Percentiles rank a stretch among this genome's conserved stretches.
Conservation (phyloP, 2,329 filamentous ascomycete species). For the Neofusicoccum kwambonambiense region DNA sequence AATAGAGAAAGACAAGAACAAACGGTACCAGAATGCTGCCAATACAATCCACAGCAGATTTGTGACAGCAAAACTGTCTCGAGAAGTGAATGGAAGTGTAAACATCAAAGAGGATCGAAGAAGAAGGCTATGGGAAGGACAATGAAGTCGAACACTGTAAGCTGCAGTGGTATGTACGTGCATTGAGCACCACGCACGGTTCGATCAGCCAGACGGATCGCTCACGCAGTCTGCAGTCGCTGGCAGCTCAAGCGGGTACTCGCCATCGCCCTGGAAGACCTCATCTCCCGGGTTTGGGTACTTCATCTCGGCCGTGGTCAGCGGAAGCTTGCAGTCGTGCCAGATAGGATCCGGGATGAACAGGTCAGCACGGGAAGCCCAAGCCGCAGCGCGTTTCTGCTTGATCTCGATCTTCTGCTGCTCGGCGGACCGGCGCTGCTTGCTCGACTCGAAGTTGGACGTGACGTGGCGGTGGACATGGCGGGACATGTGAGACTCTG, state of each 20-base stretch:
- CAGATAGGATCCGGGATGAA: slow-evolving; percentile 28
- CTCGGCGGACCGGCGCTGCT: not conserved
- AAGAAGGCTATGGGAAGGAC: too few species aligned
- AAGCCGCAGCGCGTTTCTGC: slow-evolving; percentile 33
- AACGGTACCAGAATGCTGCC: too few species aligned
- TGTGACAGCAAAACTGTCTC: too few species aligned
- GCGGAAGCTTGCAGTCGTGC: slow-evolving; percentile 34
- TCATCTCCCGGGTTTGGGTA: slow-evolving; percentile 45
- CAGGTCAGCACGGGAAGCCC: slow-evolving; percentile 42
- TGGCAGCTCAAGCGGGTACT: slow-evolving; percentile 44
- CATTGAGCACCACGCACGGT: too few species aligned
- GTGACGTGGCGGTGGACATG: slow-evolving; percentile 7
- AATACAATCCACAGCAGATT: too few species aligned
- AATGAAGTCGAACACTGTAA: too few species aligned
- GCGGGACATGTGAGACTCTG: slow-evolving; percentile 8
- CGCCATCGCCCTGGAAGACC: slow-evolving; percentile 44
- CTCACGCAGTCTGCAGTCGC: slow-evolving; percentile 21
- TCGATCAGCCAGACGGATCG: not conserved
- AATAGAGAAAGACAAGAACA: too few species aligned
- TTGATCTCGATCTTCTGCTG: slow-evolving; percentile 14
- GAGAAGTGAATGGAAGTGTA: too few species aligned
- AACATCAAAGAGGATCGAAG: too few species aligned
- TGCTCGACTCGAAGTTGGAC: not conserved
- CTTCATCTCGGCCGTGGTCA: slow-evolving; percentile 41
- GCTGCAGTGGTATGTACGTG: too few species aligned